Evolutionary conservation across 2,329 filamentous ascomycete genomes (phyloP).

Genomic region (Lecanicillium sp.): DNA sequence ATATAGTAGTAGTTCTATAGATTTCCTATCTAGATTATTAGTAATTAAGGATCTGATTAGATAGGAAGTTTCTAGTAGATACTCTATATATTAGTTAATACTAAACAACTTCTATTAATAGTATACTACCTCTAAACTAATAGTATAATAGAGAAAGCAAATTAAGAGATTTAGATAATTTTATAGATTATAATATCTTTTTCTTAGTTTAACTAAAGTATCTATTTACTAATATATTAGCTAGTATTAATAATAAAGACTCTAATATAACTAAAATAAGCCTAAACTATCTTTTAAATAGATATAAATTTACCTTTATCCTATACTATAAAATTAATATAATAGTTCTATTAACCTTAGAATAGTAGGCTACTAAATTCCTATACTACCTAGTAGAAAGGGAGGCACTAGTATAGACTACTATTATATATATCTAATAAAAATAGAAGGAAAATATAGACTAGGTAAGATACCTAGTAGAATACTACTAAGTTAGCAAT

Average conservation of each 20-base stretch:
- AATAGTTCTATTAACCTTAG: not conserved
- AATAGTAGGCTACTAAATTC: not conserved
- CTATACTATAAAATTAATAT: not conserved
- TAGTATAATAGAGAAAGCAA: constrained; percentile 1
- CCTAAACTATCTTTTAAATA: not conserved
- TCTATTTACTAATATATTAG: not conserved
- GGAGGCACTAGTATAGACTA: not conserved
- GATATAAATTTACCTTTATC: not conserved
- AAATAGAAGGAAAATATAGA: not conserved
- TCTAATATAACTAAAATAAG: not conserved
- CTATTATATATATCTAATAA: not conserved
- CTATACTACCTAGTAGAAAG: not conserved
- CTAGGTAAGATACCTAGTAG: not conserved
- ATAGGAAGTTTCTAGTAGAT: not conserved
- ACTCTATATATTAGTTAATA: constrained; percentile 1
- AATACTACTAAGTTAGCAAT: constrained; percentile 1
- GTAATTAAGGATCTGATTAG: constrained; percentile 1
- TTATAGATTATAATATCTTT: not conserved
- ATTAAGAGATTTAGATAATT: not conserved
- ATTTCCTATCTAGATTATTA: constrained; percentile 2
- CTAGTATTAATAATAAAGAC: not conserved
- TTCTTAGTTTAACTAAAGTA: not conserved
- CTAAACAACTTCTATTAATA: constrained; percentile 2
- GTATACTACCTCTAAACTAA: constrained; percentile 4
- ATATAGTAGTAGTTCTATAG: constrained; percentile 4